These are phyloP conservation scores for Filosporella fistucella DNA, from an alignment of 495 filamentous ascomycete genomes.

Conservation along the genomic window DNA sequence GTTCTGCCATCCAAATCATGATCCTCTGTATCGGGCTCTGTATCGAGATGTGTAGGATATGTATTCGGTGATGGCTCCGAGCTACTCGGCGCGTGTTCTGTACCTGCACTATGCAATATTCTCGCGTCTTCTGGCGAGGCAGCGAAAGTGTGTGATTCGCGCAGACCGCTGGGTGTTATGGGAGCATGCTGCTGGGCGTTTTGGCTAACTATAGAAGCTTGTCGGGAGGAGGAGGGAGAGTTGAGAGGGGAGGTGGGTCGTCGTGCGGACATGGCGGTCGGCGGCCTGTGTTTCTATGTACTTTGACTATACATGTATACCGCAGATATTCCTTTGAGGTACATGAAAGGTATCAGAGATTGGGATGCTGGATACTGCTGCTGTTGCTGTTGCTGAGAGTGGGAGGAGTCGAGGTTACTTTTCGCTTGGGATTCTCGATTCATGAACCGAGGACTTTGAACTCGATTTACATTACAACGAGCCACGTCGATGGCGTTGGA, in stretches of 20 bases:
- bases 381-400: no score
- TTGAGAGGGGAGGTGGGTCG: conserved; percentile 8
- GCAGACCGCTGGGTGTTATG: conserved; percentile 11
- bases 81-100: conserved; percentile 5
- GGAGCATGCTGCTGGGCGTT: conserved; percentile 12
- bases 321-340: background rate
- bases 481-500: no score
- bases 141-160: conserved; percentile 17
- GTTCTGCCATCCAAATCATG: background rate
- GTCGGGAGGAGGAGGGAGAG: conserved; percentile 1
- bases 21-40: conserved; percentile 12
- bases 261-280: conserved; percentile 7
- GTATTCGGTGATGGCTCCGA: conserved; percentile 18
- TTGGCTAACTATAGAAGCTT: conserved; percentile 5
- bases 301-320: background rate
- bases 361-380: no score
- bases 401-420: background rate
- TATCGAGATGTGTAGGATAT: conserved; percentile 12
- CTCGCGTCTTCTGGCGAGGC: conserved; percentile 14
- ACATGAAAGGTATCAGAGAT: background rate
- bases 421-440: background rate
- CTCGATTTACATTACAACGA: no score
- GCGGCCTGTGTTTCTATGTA: background rate
- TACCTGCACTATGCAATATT: background rate
- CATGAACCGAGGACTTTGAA: background rate